phyloP scores from a whole-genome alignment of 306 rosid genomes.

The Dicorynia guianensis region DNA sequence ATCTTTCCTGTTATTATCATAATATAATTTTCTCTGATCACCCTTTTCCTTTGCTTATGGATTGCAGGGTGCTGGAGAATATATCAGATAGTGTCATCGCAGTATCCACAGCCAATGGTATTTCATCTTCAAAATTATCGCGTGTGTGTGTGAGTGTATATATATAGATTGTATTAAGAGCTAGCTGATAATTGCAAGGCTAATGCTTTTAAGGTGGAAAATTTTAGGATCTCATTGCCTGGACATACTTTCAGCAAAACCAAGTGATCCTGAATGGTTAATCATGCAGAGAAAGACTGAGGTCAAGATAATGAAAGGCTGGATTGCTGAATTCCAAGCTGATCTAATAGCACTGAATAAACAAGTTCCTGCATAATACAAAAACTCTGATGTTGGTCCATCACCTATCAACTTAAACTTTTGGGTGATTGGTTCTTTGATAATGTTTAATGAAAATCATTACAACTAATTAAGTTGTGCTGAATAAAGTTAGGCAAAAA shows the following conservation, averaged over 20 bases:
- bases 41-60: not conserved
- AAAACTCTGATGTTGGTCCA: not conserved
- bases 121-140: not conserved
- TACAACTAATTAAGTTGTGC: constrained; percentile 11
- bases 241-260: constrained; percentile 41
- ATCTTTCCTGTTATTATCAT: no score
- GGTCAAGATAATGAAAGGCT: constrained; percentile 47
- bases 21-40: no score
- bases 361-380: constrained; percentile 17
- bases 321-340: constrained; percentile 53
- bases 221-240: constrained; percentile 72
- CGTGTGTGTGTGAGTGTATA: constrained; percentile 22
- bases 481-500: constrained; percentile 14
- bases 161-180: not conserved
- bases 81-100: constrained; percentile 56
- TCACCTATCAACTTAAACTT: not conserved
- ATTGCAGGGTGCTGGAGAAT: constrained; percentile 51
- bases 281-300: constrained; percentile 50
- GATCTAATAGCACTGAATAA: constrained; percentile 37
- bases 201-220: not conserved
- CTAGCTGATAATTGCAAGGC: not conserved
- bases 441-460: not conserved
- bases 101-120: constrained; percentile 49
- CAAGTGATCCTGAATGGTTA: constrained; percentile 62
- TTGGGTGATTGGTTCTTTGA: constrained; percentile 18